A percentile compares a stretch with the other conserved stretches of the same genome.
Conservation (phyloP, 352 stramenopile genomes). For the Phytophthora tentaculata region DNA sequence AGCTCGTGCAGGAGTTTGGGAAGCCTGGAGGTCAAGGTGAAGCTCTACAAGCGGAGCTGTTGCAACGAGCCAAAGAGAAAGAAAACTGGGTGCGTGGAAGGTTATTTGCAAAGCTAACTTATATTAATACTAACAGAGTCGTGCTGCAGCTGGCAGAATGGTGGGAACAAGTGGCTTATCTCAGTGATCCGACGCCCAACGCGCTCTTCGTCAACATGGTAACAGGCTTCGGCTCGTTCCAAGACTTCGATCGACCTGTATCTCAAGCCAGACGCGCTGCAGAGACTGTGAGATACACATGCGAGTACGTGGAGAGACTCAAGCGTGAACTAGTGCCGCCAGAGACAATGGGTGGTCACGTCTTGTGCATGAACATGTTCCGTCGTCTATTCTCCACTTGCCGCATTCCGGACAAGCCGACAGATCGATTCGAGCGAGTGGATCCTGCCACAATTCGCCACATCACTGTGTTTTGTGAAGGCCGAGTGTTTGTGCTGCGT, state of each 20-base stretch:
- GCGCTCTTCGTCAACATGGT: constrained; percentile 94
- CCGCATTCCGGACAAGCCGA: constrained; percentile 75
- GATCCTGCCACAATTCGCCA: constrained; percentile 45
- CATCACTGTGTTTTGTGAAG: constrained; percentile 63
- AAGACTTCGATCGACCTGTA: constrained; percentile 82
- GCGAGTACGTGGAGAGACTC: constrained; percentile 89
- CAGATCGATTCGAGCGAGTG: constrained; percentile 56
- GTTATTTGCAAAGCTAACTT: not conserved
- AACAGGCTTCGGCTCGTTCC: constrained; percentile 95
- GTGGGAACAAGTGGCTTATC: constrained; percentile 92
- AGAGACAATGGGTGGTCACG: constrained; percentile 89
- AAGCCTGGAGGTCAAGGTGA: constrained; percentile 55
- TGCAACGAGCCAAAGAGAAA: constrained; percentile 47
- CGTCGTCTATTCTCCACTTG: constrained; percentile 91
- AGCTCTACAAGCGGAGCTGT: constrained; percentile 54
- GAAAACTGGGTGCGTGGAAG: constrained; percentile 57
- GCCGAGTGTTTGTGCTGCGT: constrained; percentile 51
- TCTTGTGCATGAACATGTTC: constrained; percentile 92
- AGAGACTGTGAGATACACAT: constrained; percentile 72
- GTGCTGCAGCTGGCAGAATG: constrained; percentile 79
- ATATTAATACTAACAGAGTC: not conserved
- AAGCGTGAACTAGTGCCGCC: constrained; percentile 78
- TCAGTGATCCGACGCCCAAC: constrained; percentile 81
- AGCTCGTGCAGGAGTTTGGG: constrained; percentile 54
- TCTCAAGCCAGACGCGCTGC: constrained; percentile 62